Percentiles rank a stretch among this genome's conserved stretches.
phyloP scores from a whole-genome alignment of 2,329 filamentous ascomycete genomes.

The Curvularia sp. region DNA sequence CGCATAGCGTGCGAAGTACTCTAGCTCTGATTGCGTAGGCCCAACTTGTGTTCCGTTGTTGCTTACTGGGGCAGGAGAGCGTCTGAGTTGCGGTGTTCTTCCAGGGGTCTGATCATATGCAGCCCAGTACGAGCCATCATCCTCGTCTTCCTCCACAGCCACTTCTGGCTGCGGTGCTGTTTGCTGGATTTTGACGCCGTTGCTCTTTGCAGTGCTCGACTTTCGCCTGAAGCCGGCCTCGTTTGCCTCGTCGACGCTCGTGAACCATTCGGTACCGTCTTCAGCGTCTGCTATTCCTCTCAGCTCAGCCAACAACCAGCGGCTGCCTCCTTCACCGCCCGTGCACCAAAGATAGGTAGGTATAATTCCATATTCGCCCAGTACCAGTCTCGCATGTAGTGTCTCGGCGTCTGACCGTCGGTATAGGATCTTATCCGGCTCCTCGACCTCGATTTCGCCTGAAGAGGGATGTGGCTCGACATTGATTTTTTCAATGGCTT shows the following conservation, averaged over 20 bases:
- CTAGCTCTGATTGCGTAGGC: constrained; percentile 63
- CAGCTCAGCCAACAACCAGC: constrained; percentile 77
- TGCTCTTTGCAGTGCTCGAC: constrained; percentile 24
- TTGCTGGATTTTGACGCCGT: constrained; percentile 24
- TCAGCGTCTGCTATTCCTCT: constrained; percentile 62
- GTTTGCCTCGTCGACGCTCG: constrained; percentile 67
- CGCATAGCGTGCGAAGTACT: constrained; percentile 79
- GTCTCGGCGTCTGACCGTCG: constrained; percentile 77
- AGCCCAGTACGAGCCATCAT: constrained; percentile 84
- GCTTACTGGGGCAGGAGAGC: constrained; percentile 65
- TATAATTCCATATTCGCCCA: constrained; percentile 67
- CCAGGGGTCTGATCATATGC: constrained; percentile 72
- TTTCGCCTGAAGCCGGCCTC: constrained; percentile 51
- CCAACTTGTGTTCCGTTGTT: constrained; percentile 47
- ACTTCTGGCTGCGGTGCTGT: constrained; percentile 22
- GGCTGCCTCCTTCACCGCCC: constrained; percentile 67
- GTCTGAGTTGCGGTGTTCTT: constrained; percentile 55
- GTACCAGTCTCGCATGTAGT: constrained; percentile 69
- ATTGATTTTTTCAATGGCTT: constrained; percentile 66
- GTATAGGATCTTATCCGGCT: constrained; percentile 68
- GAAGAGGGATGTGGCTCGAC: constrained; percentile 83
- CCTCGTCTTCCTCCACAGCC: constrained; percentile 58
- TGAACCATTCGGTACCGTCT: constrained; percentile 65
- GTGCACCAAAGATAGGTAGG: constrained; percentile 75
- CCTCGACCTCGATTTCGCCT: constrained; percentile 78